Evolutionary conservation across 768 basidiomycete species (phyloP).

Genomic region (Fibroporia radiculosa): DNA sequence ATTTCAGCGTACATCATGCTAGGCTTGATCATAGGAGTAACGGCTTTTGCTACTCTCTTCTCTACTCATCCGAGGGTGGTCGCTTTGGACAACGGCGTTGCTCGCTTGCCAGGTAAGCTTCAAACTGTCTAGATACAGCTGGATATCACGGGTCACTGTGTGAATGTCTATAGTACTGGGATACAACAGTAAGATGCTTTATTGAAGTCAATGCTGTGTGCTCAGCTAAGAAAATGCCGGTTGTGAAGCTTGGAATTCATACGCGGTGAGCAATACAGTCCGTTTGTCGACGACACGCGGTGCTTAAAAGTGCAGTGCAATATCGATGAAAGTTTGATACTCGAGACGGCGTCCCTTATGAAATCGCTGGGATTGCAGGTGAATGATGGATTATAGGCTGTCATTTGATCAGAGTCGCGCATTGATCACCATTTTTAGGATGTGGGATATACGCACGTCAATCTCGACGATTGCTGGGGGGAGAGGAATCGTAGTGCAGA

Average conservation of each 20-base stretch:
- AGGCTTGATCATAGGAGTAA: background rate
- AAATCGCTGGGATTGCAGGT: slow-evolving; percentile 45
- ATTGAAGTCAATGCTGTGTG: background rate
- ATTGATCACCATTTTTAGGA: slow-evolving; percentile 27
- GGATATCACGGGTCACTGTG: background rate
- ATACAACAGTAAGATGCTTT: slow-evolving; percentile 50
- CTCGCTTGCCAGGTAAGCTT: slow-evolving; percentile 1
- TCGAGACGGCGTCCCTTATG: slow-evolving; percentile 42
- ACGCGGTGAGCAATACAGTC: slow-evolving; percentile 34
- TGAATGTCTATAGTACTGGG: slow-evolving; percentile 38
- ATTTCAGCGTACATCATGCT: too few relatives aligned
- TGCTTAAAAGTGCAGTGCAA: slow-evolving; percentile 35
- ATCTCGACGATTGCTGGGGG: slow-evolving; percentile 61
- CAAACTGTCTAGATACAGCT: background rate
- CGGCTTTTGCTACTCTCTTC: background rate
- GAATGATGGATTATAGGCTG: too few relatives aligned
- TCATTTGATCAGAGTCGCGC: background rate
- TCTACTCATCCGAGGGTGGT: background rate
- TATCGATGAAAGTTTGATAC: slow-evolving; percentile 46
- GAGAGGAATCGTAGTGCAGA: slow-evolving; percentile 42
- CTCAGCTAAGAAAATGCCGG: background rate
- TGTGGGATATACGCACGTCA: slow-evolving; percentile 50
- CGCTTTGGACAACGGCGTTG: slow-evolving; percentile 4
- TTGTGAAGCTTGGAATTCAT: slow-evolving; percentile 59
- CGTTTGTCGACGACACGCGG: background rate